These are phyloP conservation scores for Cyclocybe cylindracea DNA, from an alignment of 768 basidiomycete genomes.

Conservation along the genomic window DNA sequence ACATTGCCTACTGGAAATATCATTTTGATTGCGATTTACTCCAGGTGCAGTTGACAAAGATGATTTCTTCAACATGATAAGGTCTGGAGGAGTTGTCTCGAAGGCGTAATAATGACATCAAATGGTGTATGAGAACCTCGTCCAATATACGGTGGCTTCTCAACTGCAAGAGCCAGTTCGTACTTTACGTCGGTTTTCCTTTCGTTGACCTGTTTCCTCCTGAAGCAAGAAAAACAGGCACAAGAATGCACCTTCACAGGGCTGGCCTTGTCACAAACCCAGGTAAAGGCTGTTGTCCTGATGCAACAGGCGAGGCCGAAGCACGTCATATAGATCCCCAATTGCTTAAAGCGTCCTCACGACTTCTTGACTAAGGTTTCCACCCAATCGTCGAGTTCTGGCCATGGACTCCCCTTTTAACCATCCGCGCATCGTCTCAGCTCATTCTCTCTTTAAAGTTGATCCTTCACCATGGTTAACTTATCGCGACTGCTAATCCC, in stretches of 20 bases:
- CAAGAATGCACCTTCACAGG: background rate
- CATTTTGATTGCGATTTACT: conserved; percentile 8
- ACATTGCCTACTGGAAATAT: background rate
- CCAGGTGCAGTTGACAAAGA: conserved; percentile 65
- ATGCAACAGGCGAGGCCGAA: conserved; percentile 3
- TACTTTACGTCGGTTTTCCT: conserved; percentile 1
- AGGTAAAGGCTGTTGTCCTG: no score
- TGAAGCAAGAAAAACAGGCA: background rate
- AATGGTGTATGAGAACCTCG: conserved; percentile 11
- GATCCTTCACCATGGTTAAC: conserved; percentile 23
- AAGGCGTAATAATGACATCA: conserved; percentile 45
- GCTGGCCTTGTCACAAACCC: no score
- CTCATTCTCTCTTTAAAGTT: conserved; percentile 3
- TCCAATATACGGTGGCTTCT: conserved; percentile 7
- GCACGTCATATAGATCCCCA: conserved; percentile 22
- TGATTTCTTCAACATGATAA: conserved; percentile 81
- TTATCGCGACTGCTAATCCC: conserved; percentile 16
- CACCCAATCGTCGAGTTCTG: no score
- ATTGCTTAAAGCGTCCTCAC: conserved; percentile 8
- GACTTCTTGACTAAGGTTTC: background rate
- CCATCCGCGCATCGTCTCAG: background rate
- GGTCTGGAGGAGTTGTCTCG: conserved; percentile 78
- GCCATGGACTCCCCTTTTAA: background rate
- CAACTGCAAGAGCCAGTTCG: conserved; percentile 6
- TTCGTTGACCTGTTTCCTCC: background rate